These are phyloP conservation scores for Neonectria sp. DNA, from an alignment of 2,329 filamentous ascomycete species.

Conservation along the genomic window DNA sequence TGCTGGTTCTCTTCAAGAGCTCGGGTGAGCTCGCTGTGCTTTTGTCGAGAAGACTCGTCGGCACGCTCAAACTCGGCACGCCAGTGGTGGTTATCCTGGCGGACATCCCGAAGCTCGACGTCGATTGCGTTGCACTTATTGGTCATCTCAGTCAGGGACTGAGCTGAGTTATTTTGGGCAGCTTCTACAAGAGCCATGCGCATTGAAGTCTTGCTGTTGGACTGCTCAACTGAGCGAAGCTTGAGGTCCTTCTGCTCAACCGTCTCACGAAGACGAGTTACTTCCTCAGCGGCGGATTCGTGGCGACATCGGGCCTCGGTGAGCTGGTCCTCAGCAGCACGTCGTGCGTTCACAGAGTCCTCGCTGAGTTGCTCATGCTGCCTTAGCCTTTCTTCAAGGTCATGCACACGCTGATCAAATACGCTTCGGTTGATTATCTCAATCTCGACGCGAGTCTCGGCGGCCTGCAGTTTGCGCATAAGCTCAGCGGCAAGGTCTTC, in stretches of 20 bases:
- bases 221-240: slow-evolving; percentile 72
- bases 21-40: slow-evolving; percentile 64
- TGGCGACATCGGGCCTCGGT: slow-evolving; percentile 81
- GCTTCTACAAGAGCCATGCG: slow-evolving; percentile 78
- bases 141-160: slow-evolving; percentile 69
- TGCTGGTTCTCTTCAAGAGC: slow-evolving; percentile 76
- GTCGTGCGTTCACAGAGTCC: slow-evolving; percentile 73
- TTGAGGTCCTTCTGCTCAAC: slow-evolving; percentile 79
- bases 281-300: slow-evolving; percentile 80
- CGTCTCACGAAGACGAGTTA: slow-evolving; percentile 75
- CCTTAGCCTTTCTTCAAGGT: slow-evolving; percentile 78
- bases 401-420: slow-evolving; percentile 73
- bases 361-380: slow-evolving; percentile 76
- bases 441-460: slow-evolving; percentile 72
- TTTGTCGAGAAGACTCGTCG: slow-evolving; percentile 65
- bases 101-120: slow-evolving; percentile 67
- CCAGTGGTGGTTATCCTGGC: slow-evolving; percentile 73
- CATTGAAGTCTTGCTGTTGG: slow-evolving; percentile 69
- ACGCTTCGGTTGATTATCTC: slow-evolving; percentile 74
- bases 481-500: slow-evolving; percentile 70
- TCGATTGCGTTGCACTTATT: slow-evolving; percentile 70
- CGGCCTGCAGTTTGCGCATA: slow-evolving; percentile 68
- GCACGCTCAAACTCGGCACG: slow-evolving; percentile 73
- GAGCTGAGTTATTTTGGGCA: slow-evolving; percentile 71
- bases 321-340: slow-evolving; percentile 79